phyloP scores from a whole-genome alignment of 1,284 basidiomycete genomes.

The Cryptococcus hybrid region DNA sequence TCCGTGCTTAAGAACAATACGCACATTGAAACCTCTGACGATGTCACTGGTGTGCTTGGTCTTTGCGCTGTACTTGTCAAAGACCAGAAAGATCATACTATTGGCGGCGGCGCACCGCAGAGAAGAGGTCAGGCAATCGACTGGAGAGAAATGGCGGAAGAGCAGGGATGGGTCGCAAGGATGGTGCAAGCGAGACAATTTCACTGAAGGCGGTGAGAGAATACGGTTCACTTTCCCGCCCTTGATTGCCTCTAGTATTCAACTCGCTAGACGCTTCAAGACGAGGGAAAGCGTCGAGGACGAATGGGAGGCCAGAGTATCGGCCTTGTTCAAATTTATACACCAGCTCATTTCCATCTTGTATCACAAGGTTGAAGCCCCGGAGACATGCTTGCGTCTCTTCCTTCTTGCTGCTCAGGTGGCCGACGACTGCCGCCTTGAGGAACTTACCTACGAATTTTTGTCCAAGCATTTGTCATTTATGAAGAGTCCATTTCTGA shows the following conservation, averaged over 20 bases:
- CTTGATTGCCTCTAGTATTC: constrained; percentile 84
- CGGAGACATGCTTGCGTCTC: constrained; percentile 80
- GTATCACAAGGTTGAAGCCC: constrained; percentile 85
- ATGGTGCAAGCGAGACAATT: constrained; percentile 94
- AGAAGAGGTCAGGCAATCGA: constrained; percentile 61
- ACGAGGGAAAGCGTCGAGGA: constrained; percentile 62
- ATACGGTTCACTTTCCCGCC: constrained; percentile 95
- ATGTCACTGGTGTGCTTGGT: constrained; percentile 86
- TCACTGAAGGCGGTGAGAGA: constrained; percentile 84
- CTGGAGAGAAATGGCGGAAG: constrained; percentile 86
- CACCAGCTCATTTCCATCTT: constrained; percentile 88
- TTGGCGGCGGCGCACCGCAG: constrained; percentile 54
- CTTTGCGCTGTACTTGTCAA: constrained; percentile 86
- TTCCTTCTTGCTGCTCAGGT: constrained; percentile 94
- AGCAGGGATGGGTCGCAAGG: constrained; percentile 93
- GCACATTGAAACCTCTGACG: constrained; percentile 81
- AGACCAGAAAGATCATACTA: constrained; percentile 71
- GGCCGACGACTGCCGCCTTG: constrained; percentile 85
- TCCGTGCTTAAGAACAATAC: constrained; percentile 94
- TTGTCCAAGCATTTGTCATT: constrained; percentile 91
- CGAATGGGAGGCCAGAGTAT: constrained; percentile 78
- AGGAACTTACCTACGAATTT: constrained; percentile 91
- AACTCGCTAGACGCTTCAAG: constrained; percentile 85
- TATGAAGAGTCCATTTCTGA: constrained; percentile 96
- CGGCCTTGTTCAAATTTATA: constrained; percentile 83